These are phyloP conservation scores for Monosporascus ibericus DNA, from an alignment of 2,329 filamentous ascomycete species.

Conservation along the genomic window DNA sequence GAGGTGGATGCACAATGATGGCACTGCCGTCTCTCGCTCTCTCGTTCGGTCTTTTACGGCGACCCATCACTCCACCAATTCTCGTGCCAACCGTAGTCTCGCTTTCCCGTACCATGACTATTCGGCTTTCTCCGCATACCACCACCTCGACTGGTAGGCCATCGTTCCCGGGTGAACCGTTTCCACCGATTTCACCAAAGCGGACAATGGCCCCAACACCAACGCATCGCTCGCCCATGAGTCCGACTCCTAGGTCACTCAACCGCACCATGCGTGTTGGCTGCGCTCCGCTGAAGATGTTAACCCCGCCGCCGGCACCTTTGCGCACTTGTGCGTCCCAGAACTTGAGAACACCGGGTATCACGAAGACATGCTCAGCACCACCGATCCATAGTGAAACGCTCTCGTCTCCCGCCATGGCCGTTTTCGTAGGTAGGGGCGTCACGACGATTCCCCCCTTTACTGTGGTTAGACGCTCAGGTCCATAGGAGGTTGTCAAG, in stretches of 20 bases:
- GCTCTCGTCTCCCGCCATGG: constrained; percentile 45
- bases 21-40: constrained; percentile 37
- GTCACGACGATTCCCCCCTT: constrained; percentile 47
- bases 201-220: constrained; percentile 42
- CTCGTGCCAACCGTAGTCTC: constrained; percentile 41
- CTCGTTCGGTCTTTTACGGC: constrained; percentile 25
- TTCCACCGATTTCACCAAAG: constrained; percentile 20
- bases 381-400: constrained; percentile 52
- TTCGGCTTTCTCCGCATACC: constrained; percentile 48
- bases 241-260: constrained; percentile 44
- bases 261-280: constrained; percentile 51
- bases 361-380: constrained; percentile 50
- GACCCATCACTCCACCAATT: constrained; percentile 32
- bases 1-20: constrained; percentile 49
- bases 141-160: constrained; percentile 48
- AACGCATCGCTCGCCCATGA: constrained; percentile 52
- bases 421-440: constrained; percentile 36
- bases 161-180: constrained; percentile 19
- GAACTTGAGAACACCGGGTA: constrained; percentile 49
- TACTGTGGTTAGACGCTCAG: constrained; percentile 46
- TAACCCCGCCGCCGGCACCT: constrained; percentile 42
- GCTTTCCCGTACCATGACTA: constrained; percentile 49
- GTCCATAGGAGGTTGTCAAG: constrained; percentile 37
- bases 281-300: constrained; percentile 50
- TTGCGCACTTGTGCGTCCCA: constrained; percentile 55